Evolutionary conservation across 1,139 yeast species (phyloP).

Genomic region (Zygosaccharomyces sapae): DNA sequence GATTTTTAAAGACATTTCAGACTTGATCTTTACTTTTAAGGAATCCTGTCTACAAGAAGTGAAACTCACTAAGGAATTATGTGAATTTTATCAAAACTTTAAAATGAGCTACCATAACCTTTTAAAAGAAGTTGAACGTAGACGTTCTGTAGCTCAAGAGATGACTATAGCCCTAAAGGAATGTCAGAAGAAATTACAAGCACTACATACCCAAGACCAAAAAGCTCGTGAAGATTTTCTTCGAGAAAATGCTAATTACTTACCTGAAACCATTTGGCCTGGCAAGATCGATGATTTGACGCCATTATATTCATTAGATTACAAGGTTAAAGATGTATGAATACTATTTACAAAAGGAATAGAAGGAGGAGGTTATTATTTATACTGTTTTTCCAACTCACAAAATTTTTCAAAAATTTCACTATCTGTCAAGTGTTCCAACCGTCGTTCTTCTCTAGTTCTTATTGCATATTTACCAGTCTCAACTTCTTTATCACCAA

Average conservation of each 20-base stretch:
- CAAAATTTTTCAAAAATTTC: slow-evolving; percentile 51
- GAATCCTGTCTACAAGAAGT: slow-evolving; percentile 32
- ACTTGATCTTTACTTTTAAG: slow-evolving; percentile 24
- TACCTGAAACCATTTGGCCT: slow-evolving; percentile 53
- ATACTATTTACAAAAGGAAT: slow-evolving; percentile 11
- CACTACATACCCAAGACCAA: slow-evolving; percentile 42
- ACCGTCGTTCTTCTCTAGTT: slow-evolving; percentile 51
- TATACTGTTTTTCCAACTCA: slow-evolving; percentile 47
- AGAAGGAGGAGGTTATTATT: slow-evolving; percentile 13
- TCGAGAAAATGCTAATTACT: slow-evolving; percentile 44
- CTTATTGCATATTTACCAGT: slow-evolving; percentile 63
- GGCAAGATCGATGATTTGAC: slow-evolving; percentile 38
- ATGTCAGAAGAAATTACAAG: slow-evolving; percentile 40
- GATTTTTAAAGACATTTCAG: slow-evolving; percentile 29
- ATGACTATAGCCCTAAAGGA: slow-evolving; percentile 41
- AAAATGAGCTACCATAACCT: slow-evolving; percentile 47
- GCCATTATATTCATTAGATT: slow-evolving; percentile 30
- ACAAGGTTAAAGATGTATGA: slow-evolving; percentile 20
- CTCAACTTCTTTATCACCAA: slow-evolving; percentile 82
- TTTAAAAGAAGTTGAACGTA: slow-evolving; percentile 48
- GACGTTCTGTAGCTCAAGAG: slow-evolving; percentile 40
- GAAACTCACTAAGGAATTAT: slow-evolving; percentile 35
- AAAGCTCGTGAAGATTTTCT: slow-evolving; percentile 42
- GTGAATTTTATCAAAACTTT: slow-evolving; percentile 49
- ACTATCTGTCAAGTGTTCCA: slow-evolving; percentile 43